A percentile compares a stretch with the other conserved stretches of the same genome.
phyloP scores from a whole-genome alignment of 257 asterid genomes.

The Solanum sitiens region DNA sequence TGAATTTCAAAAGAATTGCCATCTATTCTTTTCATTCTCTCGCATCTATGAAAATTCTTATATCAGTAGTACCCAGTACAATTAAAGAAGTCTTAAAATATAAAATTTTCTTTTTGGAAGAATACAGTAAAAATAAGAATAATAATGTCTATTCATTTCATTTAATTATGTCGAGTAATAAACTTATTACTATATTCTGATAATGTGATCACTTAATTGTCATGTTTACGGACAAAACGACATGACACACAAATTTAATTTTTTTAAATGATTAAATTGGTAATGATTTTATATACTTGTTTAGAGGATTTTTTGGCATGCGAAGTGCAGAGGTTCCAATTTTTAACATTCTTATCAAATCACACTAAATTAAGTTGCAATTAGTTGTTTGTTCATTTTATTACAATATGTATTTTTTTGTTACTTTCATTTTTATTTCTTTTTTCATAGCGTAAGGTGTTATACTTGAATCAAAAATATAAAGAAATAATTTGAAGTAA shows the following conservation, averaged over 20 bases:
- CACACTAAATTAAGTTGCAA: not conserved
- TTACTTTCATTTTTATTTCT: not conserved
- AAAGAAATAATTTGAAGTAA: not conserved
- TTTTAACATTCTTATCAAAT: not conserved
- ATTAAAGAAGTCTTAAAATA: no score
- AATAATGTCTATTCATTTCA: not conserved
- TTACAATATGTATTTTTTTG: not conserved
- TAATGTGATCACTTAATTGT: not conserved
- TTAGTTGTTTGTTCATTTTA: no score
- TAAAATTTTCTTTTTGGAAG: no score
- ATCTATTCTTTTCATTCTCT: rapidly evolving
- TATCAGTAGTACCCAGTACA: no score
- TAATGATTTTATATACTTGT: not conserved
- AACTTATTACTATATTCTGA: not conserved
- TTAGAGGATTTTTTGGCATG: not conserved
- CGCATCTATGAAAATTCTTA: rapidly evolving
- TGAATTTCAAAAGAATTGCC: no score
- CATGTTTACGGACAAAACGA: not conserved
- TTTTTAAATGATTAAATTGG: not conserved
- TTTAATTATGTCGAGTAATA: not conserved
- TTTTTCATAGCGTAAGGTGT: not conserved
- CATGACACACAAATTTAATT: not conserved
- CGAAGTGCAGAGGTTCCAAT: not conserved
- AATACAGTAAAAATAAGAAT: not conserved
- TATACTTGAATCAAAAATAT: not conserved